Evolutionary conservation across 2,329 filamentous ascomycete genomes (phyloP).

Genomic region (Trichophyton benhamiae): DNA sequence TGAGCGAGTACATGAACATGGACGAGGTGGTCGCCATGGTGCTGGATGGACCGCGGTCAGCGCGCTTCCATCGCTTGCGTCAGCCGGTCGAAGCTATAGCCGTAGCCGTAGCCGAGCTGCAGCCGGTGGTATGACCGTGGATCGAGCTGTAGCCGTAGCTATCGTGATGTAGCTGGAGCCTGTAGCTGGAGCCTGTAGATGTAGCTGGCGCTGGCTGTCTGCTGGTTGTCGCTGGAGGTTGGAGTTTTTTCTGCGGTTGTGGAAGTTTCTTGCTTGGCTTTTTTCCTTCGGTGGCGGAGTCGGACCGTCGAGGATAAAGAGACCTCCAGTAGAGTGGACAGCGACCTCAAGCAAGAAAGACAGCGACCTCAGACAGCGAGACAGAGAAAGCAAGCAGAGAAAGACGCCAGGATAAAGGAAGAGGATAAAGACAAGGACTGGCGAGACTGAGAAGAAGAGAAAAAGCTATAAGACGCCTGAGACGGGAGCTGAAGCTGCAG

Average conservation of each 20-base stretch:
- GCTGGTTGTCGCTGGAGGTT: not conserved
- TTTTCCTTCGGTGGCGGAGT: constrained; percentile 8
- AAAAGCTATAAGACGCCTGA: no score
- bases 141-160: not conserved
- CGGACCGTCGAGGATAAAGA: not conserved
- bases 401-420: not conserved
- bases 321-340: no score
- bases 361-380: no score
- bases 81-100: not conserved
- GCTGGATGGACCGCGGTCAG: not conserved
- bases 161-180: not conserved
- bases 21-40: constrained; percentile 92
- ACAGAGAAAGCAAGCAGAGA: not conserved
- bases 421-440: no score
- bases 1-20: constrained; percentile 97
- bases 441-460: no score
- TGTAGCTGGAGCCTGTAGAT: not conserved
- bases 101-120: no score
- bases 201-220: not conserved
- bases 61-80: not conserved
- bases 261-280: constrained; percentile 9
- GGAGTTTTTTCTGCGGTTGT: not conserved
- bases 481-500: no score
- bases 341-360: not conserved
- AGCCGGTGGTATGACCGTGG: no score